Evolutionary conservation across 2,329 filamentous ascomycete species (phyloP), one percentile per base, ranked within the genome.

Genomic region (Trichoderma arundinaceum): DNA sequence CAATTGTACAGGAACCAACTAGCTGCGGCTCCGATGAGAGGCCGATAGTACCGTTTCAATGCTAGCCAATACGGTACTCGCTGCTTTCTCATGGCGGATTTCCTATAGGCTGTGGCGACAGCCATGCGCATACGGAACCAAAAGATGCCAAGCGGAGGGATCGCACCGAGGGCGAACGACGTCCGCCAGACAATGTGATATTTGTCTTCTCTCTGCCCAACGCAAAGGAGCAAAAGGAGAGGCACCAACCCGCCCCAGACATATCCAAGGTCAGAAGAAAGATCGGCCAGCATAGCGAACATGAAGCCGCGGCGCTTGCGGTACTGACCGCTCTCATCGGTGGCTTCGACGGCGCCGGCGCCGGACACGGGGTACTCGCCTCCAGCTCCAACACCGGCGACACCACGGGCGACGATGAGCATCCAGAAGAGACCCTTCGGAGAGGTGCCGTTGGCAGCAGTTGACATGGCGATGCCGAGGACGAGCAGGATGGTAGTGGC

Each of bases 1-100:
- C 81, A 87, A 70, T 87, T 83, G 71, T 86, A 81, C 32, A 79
- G 72, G 71, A 85, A 85, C 83, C 83, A 86, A 9, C 80, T 78
- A 1, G 78, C 67, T 2, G 82, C 78, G 7, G 79, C 78, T 13
- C 84, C 83, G 3, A 85, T 70, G 49, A 86, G 73, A 0, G 81
- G 80, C 3, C 80, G 77, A 76, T 80, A 85, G 68, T 86, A 83
- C 38, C 79, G 76, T 68, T 78, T 81, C 19, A 83, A 56, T 0
- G 79, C 80, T 7, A 85, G 75, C 70, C 72, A 72, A 71, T 85
- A 86, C 0, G 83, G 83, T 1, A 74, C 72, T 7, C 76, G 72
- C 64, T 83, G 78, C 69, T 80, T 81, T 61, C 77, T 75, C 75
- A 82, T 80, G 1, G 81, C 75, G 19, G 77, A 81, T 65, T 79